Evolutionary conservation across 1,284 basidiomycete species (phyloP).

Genomic region (Apiotrichum domesticum): DNA sequence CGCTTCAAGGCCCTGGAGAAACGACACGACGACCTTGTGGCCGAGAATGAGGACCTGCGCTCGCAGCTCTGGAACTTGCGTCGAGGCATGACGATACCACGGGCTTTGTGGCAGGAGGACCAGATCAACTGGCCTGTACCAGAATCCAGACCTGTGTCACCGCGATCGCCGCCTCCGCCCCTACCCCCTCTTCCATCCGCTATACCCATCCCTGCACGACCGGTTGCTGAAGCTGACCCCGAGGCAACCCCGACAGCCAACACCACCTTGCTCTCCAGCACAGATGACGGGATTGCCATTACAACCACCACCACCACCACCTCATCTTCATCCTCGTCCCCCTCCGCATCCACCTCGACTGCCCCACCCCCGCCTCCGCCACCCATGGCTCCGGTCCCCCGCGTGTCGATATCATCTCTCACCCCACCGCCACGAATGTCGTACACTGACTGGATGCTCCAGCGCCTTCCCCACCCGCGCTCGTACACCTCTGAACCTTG

Average conservation of each 20-base stretch:
- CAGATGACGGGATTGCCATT: not conserved
- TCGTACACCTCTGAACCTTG: not conserved
- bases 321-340: not conserved
- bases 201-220: not conserved
- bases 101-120: not conserved
- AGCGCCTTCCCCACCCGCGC: constrained; percentile 1
- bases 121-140: not conserved
- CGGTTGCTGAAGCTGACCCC: not conserved
- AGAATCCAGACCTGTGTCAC: not conserved
- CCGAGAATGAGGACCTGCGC: constrained; percentile 57
- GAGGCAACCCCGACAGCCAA: not conserved
- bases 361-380: not conserved
- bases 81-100: not conserved
- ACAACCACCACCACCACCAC: not conserved
- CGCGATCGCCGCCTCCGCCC: not conserved
- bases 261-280: not conserved
- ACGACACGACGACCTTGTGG: constrained; percentile 53
- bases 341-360: not conserved
- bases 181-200: not conserved
- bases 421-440: not conserved
- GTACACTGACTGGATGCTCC: constrained; percentile 10
- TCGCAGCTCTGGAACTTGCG: constrained; percentile 52
- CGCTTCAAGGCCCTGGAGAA: constrained; percentile 47
- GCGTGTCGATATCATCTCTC: not conserved
- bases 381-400: too few relatives aligned